Base-by-base conservation (phyloP, 805 yeast genomes). In the Maudiozyma saulgeensis region DNA sequence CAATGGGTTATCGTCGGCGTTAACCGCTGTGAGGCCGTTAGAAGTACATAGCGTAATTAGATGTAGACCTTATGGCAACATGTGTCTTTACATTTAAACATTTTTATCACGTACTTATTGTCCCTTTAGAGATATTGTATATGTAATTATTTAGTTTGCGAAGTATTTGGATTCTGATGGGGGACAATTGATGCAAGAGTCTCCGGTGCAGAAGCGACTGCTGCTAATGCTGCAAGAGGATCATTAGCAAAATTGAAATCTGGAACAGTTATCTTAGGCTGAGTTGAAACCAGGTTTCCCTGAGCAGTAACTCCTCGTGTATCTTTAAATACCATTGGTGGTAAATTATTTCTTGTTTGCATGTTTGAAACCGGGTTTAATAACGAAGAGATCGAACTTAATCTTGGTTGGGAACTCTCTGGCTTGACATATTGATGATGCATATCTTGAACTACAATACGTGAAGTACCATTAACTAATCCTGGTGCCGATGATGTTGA, bases 201-300 rank as follows among this genome's bases (percentile, higher is more conserved):
- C 45, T 62, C 64, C 15, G 66, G 61, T 11, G 68, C 67, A 3
- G 71, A 67, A 9, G 71, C 71, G 9, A 67, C 60, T 1, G 71
- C 71, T 2, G 71, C 71, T 13, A 67, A 52, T 2, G 69, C 70
- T 31, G 69, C 69, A 41, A 67, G 46, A 6, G 71, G 71, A 46
- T 67, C 69, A 47, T 58, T 59, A 8, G 64, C 59, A 46, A 66
- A 66, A 45, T 63, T 62, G 47, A 55, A 47, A 19, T 42, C 21
- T 16, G 38, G 38, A 25, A 18, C 18, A 19, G 23, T 9, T 15
- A 43, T 8, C 9, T 37, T 15, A 2, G 16, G 23, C 26, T 44
- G 26, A 23, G 11, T 35, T 8, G 21, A 32, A 23, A 13, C 38
- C 16, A 11, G 6, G 4, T 16, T 16, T 35, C 38, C 15, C 18